Evolutionary conservation across 805 yeast genomes (phyloP).

Genomic region (Yarrowia keelungensis): DNA sequence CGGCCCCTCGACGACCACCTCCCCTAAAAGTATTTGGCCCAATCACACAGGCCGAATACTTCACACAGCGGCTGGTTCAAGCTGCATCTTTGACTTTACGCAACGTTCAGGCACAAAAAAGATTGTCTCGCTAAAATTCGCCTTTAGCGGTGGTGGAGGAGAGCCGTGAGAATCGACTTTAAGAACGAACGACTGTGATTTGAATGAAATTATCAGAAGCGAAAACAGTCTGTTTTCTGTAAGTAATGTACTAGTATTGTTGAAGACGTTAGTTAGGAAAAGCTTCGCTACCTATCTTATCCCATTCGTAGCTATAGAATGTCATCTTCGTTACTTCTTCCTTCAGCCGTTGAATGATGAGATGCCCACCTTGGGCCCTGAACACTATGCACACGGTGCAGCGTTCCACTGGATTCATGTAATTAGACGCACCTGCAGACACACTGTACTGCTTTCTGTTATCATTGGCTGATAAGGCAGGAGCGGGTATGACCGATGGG

Average conservation of each 20-base stretch:
- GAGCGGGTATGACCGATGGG: neutral
- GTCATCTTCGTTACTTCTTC: too few species aligned
- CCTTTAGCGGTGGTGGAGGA: conserved; percentile 24
- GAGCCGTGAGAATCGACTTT: neutral
- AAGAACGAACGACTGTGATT: neutral
- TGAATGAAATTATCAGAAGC: neutral
- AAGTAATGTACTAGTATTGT: too few species aligned
- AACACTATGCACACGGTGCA: neutral
- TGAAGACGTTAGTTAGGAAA: too few species aligned
- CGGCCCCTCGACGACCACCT: neutral
- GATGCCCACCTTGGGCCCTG: conserved; percentile 31
- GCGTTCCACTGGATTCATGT: neutral
- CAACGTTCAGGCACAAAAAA: conserved; percentile 21
- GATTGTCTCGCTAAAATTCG: conserved; percentile 19
- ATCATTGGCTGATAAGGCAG: conserved; percentile 35
- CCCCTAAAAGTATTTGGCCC: conserved; percentile 16
- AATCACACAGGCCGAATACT: conserved; percentile 33
- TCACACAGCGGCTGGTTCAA: conserved; percentile 31
- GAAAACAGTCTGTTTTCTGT: too few species aligned
- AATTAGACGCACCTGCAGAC: conserved; percentile 37
- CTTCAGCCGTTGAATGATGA: conserved; percentile 15
- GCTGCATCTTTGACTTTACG: conserved; percentile 31
- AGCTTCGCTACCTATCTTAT: too few species aligned
- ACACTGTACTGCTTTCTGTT: conserved; percentile 30
- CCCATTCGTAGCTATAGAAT: too few species aligned